Evolutionary conservation across 2,329 filamentous ascomycete species (phyloP).

Genomic region (Amylocarpus encephaloides): DNA sequence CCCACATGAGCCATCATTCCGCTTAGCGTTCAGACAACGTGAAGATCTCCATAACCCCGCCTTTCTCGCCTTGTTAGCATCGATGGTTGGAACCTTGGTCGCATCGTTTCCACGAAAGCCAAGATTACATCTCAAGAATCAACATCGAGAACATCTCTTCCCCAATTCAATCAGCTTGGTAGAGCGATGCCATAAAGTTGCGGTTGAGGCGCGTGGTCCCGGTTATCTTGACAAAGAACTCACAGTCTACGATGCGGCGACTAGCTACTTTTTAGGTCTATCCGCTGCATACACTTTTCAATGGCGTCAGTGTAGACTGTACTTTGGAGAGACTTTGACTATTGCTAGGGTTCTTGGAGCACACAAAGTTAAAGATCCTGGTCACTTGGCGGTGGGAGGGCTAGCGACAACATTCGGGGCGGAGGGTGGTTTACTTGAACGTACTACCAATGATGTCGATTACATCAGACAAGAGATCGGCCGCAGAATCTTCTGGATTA

Average conservation of each 20-base stretch:
- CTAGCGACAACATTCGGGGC: slow-evolving; percentile 21
- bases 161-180: slow-evolving; percentile 64
- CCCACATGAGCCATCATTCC: slow-evolving; percentile 72
- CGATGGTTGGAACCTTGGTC: slow-evolving; percentile 69
- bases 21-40: slow-evolving; percentile 58
- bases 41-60: slow-evolving; percentile 60
- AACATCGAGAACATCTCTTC: slow-evolving; percentile 58
- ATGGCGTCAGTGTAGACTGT: slow-evolving; percentile 60
- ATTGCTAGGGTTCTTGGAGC: slow-evolving; percentile 63
- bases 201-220: slow-evolving; percentile 58
- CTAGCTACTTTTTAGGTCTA: slow-evolving; percentile 69
- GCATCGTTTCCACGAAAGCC: slow-evolving; percentile 70
- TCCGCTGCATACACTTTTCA: slow-evolving; percentile 62
- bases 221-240: slow-evolving; percentile 49
- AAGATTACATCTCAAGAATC: slow-evolving; percentile 60
- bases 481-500: slow-evolving; percentile 78
- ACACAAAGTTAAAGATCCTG: slow-evolving; percentile 44
- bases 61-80: slow-evolving; percentile 65
- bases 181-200: slow-evolving; percentile 63
- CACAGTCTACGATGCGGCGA: slow-evolving; percentile 57
- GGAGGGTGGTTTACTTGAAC: slow-evolving; percentile 11
- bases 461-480: slow-evolving; percentile 68
- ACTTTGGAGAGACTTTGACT: slow-evolving; percentile 65
- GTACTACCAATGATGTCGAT: slow-evolving; percentile 39
- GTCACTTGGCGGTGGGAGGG: slow-evolving; percentile 28